Evolutionary conservation across 2,329 filamentous ascomycete genomes (phyloP), one percentile per base, ranked within the genome.

Genomic region (Talaromyces piceae): DNA sequence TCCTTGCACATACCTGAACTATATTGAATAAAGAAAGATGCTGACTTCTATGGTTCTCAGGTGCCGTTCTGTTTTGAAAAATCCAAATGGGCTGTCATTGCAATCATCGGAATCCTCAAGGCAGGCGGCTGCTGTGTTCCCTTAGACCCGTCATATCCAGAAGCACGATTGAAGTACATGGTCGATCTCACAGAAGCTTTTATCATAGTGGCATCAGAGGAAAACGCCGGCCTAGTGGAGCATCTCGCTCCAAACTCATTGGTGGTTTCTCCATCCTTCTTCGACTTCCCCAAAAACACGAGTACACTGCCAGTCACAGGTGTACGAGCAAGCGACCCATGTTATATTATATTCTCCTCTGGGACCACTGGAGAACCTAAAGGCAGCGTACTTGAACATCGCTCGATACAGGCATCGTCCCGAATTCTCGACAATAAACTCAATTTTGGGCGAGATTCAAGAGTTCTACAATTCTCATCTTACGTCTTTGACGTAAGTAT

Each of bases 371-470:
- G 75, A 22, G 65, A 62, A 2, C 65, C 65, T 1, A 80, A 80
- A 50, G 82, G 82, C 2, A 77, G 84, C 18, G 77, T 81, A 31
- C 80, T 84, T 48, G 79, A 77, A 1, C 84, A 87, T 54, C 66
- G 69, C 0, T 77, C 81, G 0, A 73, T 84, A 30, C 28, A 30
- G 28, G 28, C 28, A 13, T 30, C 28, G 28, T 30, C 28, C 11
- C 28, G 28, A 13, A 30, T 30, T 30, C 28, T 30, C 28, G 28
- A 30, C 28, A 30, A 30, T 13, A 30, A 30, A 30, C 28, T 30
- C 28, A 30, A 30, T 30, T 30, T 30, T 30, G 28, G 28, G 75
- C 9, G 73, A 74, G 0, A 78, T 82, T 53, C 78, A 75, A 0
- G 63, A 71, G 28, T 67, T 43, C 56, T 73, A 2, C 68, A 73